A percentile compares a stretch with the other conserved stretches of the same genome.
Conservation (phyloP, 257 asterid species). For the Petunia axillaris region DNA sequence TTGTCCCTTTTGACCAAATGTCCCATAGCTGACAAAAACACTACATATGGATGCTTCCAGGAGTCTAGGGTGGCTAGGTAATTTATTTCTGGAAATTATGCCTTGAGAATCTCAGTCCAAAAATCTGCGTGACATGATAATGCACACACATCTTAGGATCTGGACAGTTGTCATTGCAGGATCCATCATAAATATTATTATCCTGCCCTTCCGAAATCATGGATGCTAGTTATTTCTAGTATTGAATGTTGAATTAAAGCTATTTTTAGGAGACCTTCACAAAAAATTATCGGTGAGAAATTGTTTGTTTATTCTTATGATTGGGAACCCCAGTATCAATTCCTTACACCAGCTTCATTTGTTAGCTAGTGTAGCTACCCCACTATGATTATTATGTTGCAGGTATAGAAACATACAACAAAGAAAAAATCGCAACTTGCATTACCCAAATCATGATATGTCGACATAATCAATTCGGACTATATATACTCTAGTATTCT, state of each 20-base stretch:
- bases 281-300: slow-evolving; percentile 12
- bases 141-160: slow-evolving; percentile 20
- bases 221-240: slow-evolving; percentile 12
- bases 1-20: too few relatives aligned
- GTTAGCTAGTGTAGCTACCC: slow-evolving; percentile 13
- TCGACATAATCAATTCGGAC: slow-evolving; percentile 27
- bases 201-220: slow-evolving; percentile 24
- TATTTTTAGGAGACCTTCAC: slow-evolving; percentile 24
- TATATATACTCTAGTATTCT: slow-evolving; percentile 15
- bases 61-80: slow-evolving; percentile 20
- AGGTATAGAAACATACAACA: slow-evolving; percentile 24
- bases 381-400: slow-evolving; percentile 24
- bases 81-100: slow-evolving; percentile 12
- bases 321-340: slow-evolving; percentile 2
- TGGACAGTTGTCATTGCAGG: slow-evolving; percentile 34
- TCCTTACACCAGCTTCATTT: slow-evolving; percentile 12
- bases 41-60: slow-evolving; percentile 15
- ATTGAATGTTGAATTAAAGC: not conserved
- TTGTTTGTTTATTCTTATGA: slow-evolving; percentile 18
- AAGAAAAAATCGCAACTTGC: slow-evolving; percentile 21
- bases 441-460: slow-evolving; percentile 26
- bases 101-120: slow-evolving; percentile 19
- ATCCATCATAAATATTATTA: slow-evolving; percentile 24
- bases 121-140: slow-evolving; percentile 25
- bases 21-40: slow-evolving; percentile 24